Evolutionary conservation across 768 basidiomycete genomes (phyloP).

Genomic region (Hydnomerulius pinastri): DNA sequence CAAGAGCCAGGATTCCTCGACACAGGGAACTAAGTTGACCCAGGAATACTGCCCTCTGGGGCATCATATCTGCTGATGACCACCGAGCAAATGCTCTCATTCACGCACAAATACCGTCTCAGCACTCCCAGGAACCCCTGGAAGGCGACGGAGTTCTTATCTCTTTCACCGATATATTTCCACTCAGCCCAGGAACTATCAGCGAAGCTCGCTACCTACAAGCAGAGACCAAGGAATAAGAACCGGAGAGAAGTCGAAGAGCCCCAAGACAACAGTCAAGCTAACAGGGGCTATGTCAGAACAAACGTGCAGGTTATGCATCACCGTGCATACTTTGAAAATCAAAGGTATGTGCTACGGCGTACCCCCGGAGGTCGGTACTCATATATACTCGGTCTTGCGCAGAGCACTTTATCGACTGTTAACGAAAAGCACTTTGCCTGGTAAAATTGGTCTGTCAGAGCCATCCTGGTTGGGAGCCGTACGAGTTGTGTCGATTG

Average conservation of each 20-base stretch:
- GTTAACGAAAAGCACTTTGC: slow-evolving; percentile 19
- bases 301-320: slow-evolving; percentile 19
- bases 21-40: neutral
- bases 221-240: slow-evolving; percentile 39
- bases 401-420: slow-evolving; percentile 36
- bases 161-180: slow-evolving; percentile 52
- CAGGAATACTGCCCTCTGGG: slow-evolving; percentile 47
- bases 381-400: neutral
- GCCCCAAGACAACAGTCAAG: slow-evolving; percentile 40
- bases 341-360: slow-evolving; percentile 40
- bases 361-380: neutral
- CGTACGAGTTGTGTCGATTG: slow-evolving; percentile 38
- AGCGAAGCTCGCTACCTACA: slow-evolving; percentile 41
- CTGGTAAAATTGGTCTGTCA: slow-evolving; percentile 35
- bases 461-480: slow-evolving; percentile 33
- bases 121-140: slow-evolving; percentile 12
- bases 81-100: slow-evolving; percentile 29
- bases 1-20: neutral
- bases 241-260: slow-evolving; percentile 18
- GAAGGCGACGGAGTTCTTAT: slow-evolving; percentile 36
- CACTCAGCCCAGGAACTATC: slow-evolving; percentile 28
- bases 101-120: slow-evolving; percentile 20
- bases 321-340: slow-evolving; percentile 47
- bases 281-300: slow-evolving; percentile 39
- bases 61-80: slow-evolving; percentile 49